Evolutionary conservation across 108 stramenopile genomes (phyloP).

Genomic region (Schizochytrium sp.): DNA sequence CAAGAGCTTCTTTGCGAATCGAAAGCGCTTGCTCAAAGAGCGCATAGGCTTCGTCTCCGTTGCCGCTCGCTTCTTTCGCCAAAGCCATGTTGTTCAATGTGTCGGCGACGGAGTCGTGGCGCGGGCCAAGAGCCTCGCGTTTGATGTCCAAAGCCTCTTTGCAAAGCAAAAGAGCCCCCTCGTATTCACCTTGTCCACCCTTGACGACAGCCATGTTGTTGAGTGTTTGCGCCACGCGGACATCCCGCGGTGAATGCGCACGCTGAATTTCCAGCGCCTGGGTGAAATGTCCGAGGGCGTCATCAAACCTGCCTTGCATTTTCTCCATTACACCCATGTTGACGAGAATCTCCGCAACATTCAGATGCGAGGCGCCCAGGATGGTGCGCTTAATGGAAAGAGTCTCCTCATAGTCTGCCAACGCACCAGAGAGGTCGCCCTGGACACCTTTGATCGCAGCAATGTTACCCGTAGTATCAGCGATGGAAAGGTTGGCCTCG

Average conservation of each 20-base stretch:
- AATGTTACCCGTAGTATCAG: neutral
- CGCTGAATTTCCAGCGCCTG: neutral
- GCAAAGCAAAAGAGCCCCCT: neutral
- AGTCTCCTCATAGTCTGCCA: neutral
- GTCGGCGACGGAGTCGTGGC: neutral
- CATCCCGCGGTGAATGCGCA: neutral
- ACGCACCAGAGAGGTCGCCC: neutral
- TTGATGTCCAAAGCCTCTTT: neutral
- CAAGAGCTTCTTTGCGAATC: neutral
- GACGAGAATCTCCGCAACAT: neutral
- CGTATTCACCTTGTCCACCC: neutral
- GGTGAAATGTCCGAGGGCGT: neutral
- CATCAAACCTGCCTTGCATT: neutral
- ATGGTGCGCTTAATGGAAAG: neutral
- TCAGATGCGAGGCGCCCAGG: neutral
- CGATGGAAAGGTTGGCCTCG: neutral
- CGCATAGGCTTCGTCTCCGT: neutral
- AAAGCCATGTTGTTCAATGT: neutral
- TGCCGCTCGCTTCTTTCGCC: neutral
- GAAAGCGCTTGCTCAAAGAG: neutral
- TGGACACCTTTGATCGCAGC: neutral
- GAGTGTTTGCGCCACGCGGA: neutral
- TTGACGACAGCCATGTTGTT: neutral
- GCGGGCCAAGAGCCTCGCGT: neutral
- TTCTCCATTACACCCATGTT: neutral